Conservation (phyloP, 1,284 basidiomycete genomes). For the Microbotryum lychnidis-dioicae region DNA sequence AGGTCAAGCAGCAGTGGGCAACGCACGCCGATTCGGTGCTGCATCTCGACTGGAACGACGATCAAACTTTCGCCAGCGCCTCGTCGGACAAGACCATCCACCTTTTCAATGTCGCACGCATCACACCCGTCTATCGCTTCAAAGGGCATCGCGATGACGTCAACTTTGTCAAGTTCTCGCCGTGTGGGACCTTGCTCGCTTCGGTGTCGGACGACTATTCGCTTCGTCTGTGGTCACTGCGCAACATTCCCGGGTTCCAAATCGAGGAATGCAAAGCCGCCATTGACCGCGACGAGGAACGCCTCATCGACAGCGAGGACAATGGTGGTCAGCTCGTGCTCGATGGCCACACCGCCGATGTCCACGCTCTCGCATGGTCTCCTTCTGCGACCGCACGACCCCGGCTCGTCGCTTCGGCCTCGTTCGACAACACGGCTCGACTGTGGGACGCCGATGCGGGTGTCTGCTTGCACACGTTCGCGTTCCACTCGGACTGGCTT, state of each 20-base stretch:
- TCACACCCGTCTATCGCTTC: conserved; percentile 32
- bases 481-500: conserved; percentile 36
- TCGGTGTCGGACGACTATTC: conserved; percentile 71
- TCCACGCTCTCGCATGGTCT: conserved; percentile 66
- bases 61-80: conserved; percentile 61
- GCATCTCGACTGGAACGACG: conserved; percentile 70
- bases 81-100: conserved; percentile 52
- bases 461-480: conserved; percentile 57
- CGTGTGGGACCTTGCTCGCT: conserved; percentile 56
- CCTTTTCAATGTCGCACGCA: conserved; percentile 24
- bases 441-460: conserved; percentile 70
- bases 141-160: conserved; percentile 66
- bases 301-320: conserved; percentile 20
- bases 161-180: conserved; percentile 64
- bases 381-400: conserved; percentile 50
- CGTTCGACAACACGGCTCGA: conserved; percentile 64
- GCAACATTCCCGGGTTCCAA: conserved; percentile 43
- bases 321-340: conserved; percentile 24
- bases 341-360: conserved; percentile 53
- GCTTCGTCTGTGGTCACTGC: conserved; percentile 63
- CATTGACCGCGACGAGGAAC: conserved; percentile 14
- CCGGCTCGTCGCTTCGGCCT: conserved; percentile 57
- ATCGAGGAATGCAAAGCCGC: conserved; percentile 33
- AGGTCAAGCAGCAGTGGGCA: conserved; percentile 33
- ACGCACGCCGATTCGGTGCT: conserved; percentile 56